Conservation (phyloP, 768 basidiomycete genomes). For the Megacollybia marginata region DNA sequence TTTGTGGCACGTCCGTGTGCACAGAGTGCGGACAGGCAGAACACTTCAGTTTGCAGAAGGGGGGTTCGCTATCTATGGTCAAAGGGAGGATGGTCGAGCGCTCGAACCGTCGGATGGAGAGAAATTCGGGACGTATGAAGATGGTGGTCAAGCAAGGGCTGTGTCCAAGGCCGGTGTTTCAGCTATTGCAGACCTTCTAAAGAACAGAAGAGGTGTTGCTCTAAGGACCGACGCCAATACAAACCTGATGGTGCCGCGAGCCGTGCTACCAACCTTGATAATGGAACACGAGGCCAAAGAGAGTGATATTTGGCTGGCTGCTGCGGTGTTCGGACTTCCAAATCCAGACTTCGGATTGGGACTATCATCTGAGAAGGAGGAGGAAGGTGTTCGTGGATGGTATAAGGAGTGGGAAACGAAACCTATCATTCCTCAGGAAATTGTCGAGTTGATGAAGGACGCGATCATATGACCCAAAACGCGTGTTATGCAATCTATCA, state of each 20-base stretch:
- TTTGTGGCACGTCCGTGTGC: slow-evolving; percentile 64
- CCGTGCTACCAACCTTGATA: slow-evolving; percentile 59
- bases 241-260: slow-evolving; percentile 59
- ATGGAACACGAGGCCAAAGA: slow-evolving; percentile 35
- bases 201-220: slow-evolving; percentile 30
- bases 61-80: slow-evolving; percentile 66
- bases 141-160: slow-evolving; percentile 38
- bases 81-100: slow-evolving; percentile 51
- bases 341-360: slow-evolving; percentile 14
- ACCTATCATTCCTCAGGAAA: too few relatives aligned
- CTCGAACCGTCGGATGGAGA: not conserved
- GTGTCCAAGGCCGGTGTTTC: slow-evolving; percentile 54
- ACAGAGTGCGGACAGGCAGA: slow-evolving; percentile 50
- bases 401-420: too few relatives aligned
- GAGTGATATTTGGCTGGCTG: slow-evolving; percentile 49
- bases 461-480: too few relatives aligned
- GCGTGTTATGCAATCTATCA: too few relatives aligned
- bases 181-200: slow-evolving; percentile 47
- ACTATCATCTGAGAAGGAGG: too few relatives aligned
- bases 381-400: too few relatives aligned
- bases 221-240: slow-evolving; percentile 67
- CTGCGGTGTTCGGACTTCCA: slow-evolving; percentile 60
- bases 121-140: slow-evolving; percentile 14
- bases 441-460: too few relatives aligned
- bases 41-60: slow-evolving; percentile 55